Evolutionary conservation across 208 protist species (phyloP).

Genomic region (Pavlovales sp.): DNA sequence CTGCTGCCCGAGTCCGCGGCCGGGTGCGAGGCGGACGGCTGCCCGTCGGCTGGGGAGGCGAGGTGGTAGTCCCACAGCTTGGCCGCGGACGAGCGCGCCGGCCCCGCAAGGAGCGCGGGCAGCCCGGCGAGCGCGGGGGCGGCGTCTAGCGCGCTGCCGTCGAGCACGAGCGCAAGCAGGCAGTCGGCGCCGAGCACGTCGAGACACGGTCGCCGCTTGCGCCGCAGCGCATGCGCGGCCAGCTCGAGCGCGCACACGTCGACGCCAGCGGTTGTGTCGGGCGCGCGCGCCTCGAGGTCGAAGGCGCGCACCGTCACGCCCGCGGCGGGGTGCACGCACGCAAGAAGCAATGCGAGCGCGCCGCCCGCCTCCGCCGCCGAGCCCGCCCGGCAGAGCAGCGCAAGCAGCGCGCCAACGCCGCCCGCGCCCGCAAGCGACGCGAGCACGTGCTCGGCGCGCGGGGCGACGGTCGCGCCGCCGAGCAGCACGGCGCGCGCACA

Average conservation of each 20-base stretch:
- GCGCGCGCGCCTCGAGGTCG: not conserved
- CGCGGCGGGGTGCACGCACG: not conserved
- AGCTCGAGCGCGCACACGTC: not conserved
- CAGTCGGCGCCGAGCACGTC: too few relatives aligned
- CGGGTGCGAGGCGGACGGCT: too few relatives aligned
- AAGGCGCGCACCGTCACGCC: not conserved
- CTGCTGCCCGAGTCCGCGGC: too few relatives aligned
- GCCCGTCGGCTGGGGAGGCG: too few relatives aligned
- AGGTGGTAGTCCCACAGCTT: too few relatives aligned
- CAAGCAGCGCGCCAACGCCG: not conserved
- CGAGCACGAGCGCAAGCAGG: too few relatives aligned
- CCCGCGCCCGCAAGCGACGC: not conserved
- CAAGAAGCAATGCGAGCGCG: not conserved
- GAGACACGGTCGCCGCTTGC: too few relatives aligned
- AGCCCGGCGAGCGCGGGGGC: too few relatives aligned
- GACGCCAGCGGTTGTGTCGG: not conserved
- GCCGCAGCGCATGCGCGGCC: not conserved
- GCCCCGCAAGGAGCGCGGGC: too few relatives aligned
- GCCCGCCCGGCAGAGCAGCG: not conserved
- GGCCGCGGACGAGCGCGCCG: too few relatives aligned
- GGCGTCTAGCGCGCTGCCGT: too few relatives aligned
- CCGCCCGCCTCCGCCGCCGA: not conserved
- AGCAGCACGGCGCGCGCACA: not conserved
- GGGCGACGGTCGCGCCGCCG: not conserved
- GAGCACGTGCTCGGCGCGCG: not conserved